Evolutionary conservation across 345 rosid species (phyloP).

Genomic region (Mangifera indica): DNA sequence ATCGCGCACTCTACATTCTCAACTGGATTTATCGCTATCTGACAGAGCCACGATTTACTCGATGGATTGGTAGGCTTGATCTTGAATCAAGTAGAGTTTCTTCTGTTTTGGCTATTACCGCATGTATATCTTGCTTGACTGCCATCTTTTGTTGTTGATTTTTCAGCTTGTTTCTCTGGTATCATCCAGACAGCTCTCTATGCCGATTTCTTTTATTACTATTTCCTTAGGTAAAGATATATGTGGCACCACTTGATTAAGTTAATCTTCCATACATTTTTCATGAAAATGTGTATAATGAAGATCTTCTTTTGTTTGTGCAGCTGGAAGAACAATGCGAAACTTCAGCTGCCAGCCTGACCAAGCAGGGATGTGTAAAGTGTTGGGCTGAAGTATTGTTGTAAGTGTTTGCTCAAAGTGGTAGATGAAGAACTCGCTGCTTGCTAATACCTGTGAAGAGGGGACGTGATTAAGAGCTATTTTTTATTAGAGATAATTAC

Average conservation of each 20-base stretch:
- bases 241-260: neutral
- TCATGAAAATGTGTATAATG: neutral
- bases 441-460: neutral
- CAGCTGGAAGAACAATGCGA: constrained; percentile 94
- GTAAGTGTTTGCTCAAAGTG: neutral
- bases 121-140: constrained; percentile 15
- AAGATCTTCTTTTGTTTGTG: neutral
- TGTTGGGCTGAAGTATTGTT: neutral
- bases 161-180: constrained; percentile 82
- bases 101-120: neutral
- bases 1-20: constrained; percentile 80
- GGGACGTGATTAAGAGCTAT: neutral
- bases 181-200: constrained; percentile 83
- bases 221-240: constrained; percentile 63
- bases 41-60: constrained; percentile 55
- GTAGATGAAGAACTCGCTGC: neutral
- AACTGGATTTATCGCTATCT: constrained; percentile 86
- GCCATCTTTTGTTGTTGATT: constrained; percentile 2
- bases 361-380: neutral
- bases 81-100: neutral
- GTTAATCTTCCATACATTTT: neutral
- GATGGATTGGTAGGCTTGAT: constrained; percentile 70
- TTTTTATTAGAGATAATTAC: constrained; percentile 6
- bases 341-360: constrained; percentile 93
- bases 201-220: constrained; percentile 93